These are phyloP conservation scores for Phytophthora cryptogea DNA, from an alignment of 352 stramenopile genomes.

Conservation along the genomic window DNA sequence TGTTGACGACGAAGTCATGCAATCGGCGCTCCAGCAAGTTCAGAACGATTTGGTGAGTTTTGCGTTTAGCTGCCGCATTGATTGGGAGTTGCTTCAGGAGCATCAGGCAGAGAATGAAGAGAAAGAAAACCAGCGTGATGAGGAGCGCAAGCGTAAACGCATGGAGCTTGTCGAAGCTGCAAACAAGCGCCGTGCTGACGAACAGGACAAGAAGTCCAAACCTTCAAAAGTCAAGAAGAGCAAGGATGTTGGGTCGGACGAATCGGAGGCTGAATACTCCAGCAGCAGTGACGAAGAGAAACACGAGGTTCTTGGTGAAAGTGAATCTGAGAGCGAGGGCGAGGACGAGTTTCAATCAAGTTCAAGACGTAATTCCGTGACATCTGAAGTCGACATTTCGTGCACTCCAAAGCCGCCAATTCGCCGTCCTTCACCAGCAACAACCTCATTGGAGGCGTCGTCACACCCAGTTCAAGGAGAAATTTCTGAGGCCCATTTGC, in stretches of 20 bases:
- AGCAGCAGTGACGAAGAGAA: constrained; percentile 42
- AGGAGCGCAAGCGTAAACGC: constrained; percentile 77
- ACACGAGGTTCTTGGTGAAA: constrained; percentile 31
- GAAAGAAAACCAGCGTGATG: constrained; percentile 68
- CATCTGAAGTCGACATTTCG: constrained; percentile 30
- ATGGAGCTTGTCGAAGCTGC: constrained; percentile 65
- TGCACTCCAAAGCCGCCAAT: constrained; percentile 24
- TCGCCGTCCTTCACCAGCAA: background rate
- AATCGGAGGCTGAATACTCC: constrained; percentile 47
- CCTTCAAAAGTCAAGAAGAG: constrained; percentile 37
- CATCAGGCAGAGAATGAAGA: constrained; percentile 80
- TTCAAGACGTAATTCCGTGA: background rate
- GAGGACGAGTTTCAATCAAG: constrained; percentile 22
- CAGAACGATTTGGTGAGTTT: constrained; percentile 83
- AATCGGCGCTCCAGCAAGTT: constrained; percentile 78
- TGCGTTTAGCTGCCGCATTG: constrained; percentile 97
- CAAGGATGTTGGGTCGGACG: constrained; percentile 47
- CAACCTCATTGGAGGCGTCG: constrained; percentile 22
- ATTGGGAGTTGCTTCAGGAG: constrained; percentile 94
- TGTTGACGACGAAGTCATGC: constrained; percentile 97
- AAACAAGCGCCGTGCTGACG: constrained; percentile 32
- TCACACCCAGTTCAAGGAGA: constrained; percentile 10
- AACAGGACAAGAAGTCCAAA: constrained; percentile 36
- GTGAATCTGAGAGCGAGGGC: constrained; percentile 33
- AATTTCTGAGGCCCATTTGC: background rate